A percentile compares a stretch with the other conserved stretches of the same genome.
phyloP scores from a whole-genome alignment of 305 asterid species.

The Stenogyne calaminthoides region DNA sequence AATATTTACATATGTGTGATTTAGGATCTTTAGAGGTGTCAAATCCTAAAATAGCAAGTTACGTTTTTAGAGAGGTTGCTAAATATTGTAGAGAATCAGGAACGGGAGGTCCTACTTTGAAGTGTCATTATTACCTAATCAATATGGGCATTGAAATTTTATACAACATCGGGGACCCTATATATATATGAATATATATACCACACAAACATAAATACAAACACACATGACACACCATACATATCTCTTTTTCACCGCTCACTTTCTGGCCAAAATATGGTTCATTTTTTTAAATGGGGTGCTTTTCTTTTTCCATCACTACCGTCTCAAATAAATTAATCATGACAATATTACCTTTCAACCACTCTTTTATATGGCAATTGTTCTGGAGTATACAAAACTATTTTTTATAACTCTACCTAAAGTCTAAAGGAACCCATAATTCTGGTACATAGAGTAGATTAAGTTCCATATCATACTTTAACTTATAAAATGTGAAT shows the following conservation, averaged over 20 bases:
- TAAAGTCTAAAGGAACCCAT: background rate
- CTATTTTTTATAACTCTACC: background rate
- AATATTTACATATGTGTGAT: slow-evolving; percentile 1
- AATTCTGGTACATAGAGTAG: background rate
- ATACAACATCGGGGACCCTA: background rate
- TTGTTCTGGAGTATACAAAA: background rate
- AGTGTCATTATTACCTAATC: background rate
- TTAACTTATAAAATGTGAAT: background rate
- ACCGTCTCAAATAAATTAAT: background rate
- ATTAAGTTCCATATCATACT: background rate
- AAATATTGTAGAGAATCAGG: background rate
- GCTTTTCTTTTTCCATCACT: background rate
- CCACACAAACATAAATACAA: background rate
- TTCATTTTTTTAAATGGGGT: background rate
- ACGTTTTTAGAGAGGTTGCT: background rate
- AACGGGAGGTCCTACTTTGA: background rate
- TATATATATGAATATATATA: background rate
- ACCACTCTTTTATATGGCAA: background rate
- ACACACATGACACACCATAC: no score
- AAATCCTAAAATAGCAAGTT: background rate
- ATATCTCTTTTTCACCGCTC: background rate
- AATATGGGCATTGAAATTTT: background rate
- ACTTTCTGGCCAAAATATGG: background rate
- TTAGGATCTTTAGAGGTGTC: slow-evolving; percentile 1
- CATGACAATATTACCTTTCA: background rate